phyloP scores from a whole-genome alignment of 108 stramenopile genomes.

The Aurantiochytrium sp. region DNA sequence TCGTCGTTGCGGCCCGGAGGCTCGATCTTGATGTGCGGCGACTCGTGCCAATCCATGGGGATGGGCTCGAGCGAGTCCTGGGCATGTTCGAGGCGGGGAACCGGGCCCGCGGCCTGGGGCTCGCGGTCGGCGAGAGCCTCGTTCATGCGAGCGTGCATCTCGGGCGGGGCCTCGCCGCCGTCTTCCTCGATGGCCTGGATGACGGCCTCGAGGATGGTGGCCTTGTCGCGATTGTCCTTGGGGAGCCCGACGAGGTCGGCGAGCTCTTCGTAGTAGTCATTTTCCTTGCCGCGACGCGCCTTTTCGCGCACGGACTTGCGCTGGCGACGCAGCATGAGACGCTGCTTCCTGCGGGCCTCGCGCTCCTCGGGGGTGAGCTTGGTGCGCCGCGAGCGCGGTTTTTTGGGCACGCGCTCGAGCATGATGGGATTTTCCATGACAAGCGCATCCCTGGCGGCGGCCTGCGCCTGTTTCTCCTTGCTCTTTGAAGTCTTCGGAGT shows the following conservation, averaged over 20 bases:
- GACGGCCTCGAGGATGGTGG: neutral
- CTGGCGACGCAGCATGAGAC: neutral
- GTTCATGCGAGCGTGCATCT: neutral
- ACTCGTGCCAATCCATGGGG: too few species aligned
- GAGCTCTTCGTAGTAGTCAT: neutral
- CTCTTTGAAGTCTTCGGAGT: too few species aligned
- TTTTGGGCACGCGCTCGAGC: neutral
- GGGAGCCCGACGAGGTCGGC: neutral
- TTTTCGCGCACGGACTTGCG: constrained; percentile 19
- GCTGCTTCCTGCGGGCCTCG: neutral
- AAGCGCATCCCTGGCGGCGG: neutral
- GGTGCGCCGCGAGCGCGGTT: neutral
- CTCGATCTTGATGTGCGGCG: too few species aligned
- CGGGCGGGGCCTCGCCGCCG: neutral
- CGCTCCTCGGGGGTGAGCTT: constrained; percentile 21
- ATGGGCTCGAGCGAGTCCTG: too few species aligned
- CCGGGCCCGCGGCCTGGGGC: too few species aligned
- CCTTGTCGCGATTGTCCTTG: constrained; percentile 1
- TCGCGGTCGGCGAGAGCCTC: neutral
- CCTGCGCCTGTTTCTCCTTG: too few species aligned
- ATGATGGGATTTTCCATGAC: neutral
- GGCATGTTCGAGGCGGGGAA: too few species aligned
- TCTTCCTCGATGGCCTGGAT: constrained; percentile 1
- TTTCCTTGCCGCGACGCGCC: neutral
- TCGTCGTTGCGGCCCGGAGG: too few species aligned